These are phyloP conservation scores for maize (Zea mays) DNA, from an alignment of 176 grass and related monocot species.

Conservation along the genomic window DNA sequence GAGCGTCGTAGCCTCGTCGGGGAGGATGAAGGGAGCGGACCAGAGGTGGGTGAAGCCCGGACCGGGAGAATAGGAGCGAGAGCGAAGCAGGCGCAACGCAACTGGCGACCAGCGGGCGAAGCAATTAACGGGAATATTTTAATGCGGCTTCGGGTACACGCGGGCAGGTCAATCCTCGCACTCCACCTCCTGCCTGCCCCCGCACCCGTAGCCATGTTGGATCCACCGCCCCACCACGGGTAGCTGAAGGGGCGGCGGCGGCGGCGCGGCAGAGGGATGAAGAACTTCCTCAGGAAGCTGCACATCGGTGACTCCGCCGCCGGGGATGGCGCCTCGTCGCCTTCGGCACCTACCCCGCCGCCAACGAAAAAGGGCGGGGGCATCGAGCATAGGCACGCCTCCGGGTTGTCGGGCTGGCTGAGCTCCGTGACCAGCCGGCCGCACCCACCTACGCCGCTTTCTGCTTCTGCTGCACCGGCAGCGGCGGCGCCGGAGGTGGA, in stretches of 20 bases:
- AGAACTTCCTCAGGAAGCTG: conserved; percentile 96
- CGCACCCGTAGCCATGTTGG: conserved; percentile 53
- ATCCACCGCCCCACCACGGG: conserved; percentile 49
- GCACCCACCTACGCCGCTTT: conserved; percentile 14
- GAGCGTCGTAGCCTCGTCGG: neutral
- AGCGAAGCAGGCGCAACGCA: neutral
- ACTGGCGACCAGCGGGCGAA: neutral
- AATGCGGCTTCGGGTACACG: conserved; percentile 46
- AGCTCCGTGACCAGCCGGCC: conserved; percentile 61
- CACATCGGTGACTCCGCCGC: conserved; percentile 65
- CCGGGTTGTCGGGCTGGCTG: conserved; percentile 72
- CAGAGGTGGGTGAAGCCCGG: neutral
- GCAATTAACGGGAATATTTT: conserved; percentile 38
- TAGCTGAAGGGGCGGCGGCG: conserved; percentile 23
- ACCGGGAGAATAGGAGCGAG: neutral
- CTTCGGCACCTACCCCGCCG: conserved; percentile 36
- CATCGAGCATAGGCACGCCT: conserved; percentile 42
- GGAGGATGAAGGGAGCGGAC: neutral
- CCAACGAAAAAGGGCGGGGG: conserved; percentile 34
- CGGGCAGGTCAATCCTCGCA: conserved; percentile 56
- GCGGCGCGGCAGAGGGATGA: conserved; percentile 47
- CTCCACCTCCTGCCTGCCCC: conserved; percentile 15
- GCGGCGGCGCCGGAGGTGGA: neutral
- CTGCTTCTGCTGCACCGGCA: neutral
- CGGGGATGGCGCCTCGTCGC: conserved; percentile 44